Conservation (phyloP, 2,329 filamentous ascomycete genomes). For the Aspergillus caelatus region DNA sequence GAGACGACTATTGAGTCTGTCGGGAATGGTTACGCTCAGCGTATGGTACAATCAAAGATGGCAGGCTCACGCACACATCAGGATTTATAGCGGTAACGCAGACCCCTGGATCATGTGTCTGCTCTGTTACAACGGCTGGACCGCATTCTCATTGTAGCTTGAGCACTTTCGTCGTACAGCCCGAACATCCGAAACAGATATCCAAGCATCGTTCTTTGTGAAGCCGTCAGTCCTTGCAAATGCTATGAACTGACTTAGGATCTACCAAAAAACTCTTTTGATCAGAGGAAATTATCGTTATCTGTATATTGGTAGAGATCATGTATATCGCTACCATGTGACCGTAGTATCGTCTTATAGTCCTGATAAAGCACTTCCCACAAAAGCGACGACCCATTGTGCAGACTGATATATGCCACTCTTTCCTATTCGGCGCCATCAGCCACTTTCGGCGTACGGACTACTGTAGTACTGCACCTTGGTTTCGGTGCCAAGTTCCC, state of each 20-base stretch:
- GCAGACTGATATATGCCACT: not conserved
- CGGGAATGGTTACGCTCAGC: not conserved
- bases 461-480: slow-evolving; percentile 14
- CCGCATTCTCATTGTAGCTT: not conserved
- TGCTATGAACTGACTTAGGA: not conserved
- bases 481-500: slow-evolving; percentile 4
- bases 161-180: not conserved
- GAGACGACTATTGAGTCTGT: slow-evolving; percentile 72
- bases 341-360: not conserved
- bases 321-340: not conserved
- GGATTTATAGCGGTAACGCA: not conserved
- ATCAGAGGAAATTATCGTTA: not conserved
- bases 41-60: not conserved
- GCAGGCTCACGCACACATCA: not conserved
- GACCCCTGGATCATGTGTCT: not conserved
- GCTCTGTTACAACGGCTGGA: not conserved
- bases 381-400: not conserved
- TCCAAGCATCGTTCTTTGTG: not conserved
- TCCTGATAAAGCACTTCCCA: not conserved
- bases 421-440: not conserved
- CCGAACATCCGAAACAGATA: not conserved
- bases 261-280: not conserved
- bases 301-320: not conserved
- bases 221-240: not conserved
- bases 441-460: slow-evolving; percentile 19